Base-by-base conservation (phyloP, 257 asterid species). In the Petunia axillaris region DNA sequence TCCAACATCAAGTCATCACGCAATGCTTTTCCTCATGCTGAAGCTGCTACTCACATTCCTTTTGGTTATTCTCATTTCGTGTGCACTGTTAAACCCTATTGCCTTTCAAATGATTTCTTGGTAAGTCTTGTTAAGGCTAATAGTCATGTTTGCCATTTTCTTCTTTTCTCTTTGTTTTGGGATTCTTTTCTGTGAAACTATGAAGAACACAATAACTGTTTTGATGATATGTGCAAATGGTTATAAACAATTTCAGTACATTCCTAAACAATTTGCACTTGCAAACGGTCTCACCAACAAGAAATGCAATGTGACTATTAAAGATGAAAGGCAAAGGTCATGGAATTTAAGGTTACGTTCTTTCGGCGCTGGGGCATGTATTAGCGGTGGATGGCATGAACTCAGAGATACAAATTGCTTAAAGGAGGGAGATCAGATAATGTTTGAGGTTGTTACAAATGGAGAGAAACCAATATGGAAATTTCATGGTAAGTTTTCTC, bases 341-440 rank as follows among this genome's bases (percentile, higher is more conserved):
- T 71, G 77, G 77, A 71, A 71, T 71, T 48, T 71, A 48, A 48
- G 48, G 6, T 5, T 71, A 71, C 77, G 77, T 71, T 60, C 77
- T 71, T 71, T 35, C 35, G 77, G 77, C 50, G 5, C 44, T 35
- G 11, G 44, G n/a, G 77, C 50, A 35, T 71, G 77, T 36, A 50
- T 71, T 35, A 71, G 77, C 25, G 77, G 77, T 71, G 77, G 77
- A 71, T 71, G 77, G 77, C 5, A 50, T 71, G 35, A 36, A 0
- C 11, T 71, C 35, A 60, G 46, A 0, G 77, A 71, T 15, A 55
- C 62, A 50, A 11, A 71, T 71, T 48, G 77, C 46, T 50, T 71
- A 71, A 50, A 71, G 35, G 77, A 48, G 60, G 77, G 77, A 71
- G 77, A 71, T 71, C 25, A 4, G 25, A 50, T 73, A 73, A 73